These are phyloP conservation scores for Fraxinus pennsylvanica DNA, from an alignment of 257 asterid species.

Conservation along the genomic window DNA sequence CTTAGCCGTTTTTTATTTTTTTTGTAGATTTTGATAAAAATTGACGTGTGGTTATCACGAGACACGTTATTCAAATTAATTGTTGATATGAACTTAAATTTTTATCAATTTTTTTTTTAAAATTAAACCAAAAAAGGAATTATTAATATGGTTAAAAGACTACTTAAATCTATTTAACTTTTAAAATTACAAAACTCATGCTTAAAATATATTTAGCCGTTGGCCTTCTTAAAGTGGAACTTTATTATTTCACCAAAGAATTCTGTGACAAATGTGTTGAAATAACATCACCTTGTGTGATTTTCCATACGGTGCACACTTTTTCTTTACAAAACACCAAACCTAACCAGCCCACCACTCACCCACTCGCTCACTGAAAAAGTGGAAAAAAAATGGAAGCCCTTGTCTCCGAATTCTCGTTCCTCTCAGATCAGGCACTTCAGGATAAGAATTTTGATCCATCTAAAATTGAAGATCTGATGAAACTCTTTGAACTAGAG, in stretches of 20 bases:
- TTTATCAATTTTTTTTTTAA: no score
- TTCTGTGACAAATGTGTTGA: no score
- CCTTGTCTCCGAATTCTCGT: conserved; percentile 60
- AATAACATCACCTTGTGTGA: background rate
- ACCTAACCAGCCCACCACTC: background rate
- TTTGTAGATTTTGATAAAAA: no score
- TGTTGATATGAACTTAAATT: no score
- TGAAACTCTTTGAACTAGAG: conserved; percentile 84
- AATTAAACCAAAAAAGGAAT: no score
- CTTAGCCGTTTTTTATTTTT: no score
- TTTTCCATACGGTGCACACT: background rate
- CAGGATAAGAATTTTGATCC: conserved; percentile 80
- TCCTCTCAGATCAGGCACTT: conserved; percentile 67
- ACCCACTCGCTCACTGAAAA: background rate
- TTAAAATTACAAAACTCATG: background rate
- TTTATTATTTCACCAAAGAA: no score
- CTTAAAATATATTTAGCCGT: background rate
- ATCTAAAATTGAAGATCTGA: conserved; percentile 66
- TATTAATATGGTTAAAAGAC: no score
- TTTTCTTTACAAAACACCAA: background rate
- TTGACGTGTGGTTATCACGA: no score
- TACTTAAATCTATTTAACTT: no score
- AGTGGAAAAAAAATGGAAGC: conserved; percentile 58
- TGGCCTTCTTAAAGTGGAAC: background rate
- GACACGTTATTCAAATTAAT: no score